phyloP scores from a whole-genome alignment of 306 rosid species.

The Dalbergia oliveri region DNA sequence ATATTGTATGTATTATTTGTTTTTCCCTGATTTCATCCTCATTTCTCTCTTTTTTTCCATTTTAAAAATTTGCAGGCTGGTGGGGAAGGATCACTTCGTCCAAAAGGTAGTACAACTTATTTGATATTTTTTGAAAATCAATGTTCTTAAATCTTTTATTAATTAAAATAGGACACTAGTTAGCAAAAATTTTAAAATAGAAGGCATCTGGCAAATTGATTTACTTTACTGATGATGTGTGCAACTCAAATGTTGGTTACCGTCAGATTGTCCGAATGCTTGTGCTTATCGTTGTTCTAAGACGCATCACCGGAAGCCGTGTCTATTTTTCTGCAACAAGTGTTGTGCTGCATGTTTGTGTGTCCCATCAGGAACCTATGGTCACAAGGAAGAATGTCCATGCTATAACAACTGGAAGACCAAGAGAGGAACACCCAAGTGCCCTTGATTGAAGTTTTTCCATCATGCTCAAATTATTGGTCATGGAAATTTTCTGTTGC shows the following conservation, averaged over 20 bases:
- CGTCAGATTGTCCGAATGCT: background rate
- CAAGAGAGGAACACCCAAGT: constrained; percentile 29
- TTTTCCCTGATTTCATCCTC: background rate
- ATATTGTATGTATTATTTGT: background rate
- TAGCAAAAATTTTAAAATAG: background rate
- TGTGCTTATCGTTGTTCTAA: constrained; percentile 29
- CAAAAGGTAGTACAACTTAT: background rate
- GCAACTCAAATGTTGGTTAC: background rate
- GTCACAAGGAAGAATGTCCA: constrained; percentile 38
- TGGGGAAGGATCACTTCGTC: constrained; percentile 27
- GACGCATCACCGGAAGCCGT: background rate
- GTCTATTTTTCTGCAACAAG: constrained; percentile 20
- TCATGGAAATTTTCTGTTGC: background rate
- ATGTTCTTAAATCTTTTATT: background rate
- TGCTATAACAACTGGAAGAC: constrained; percentile 22
- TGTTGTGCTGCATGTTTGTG: constrained; percentile 19
- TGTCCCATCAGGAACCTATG: constrained; percentile 20
- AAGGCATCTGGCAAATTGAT: background rate
- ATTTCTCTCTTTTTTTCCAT: background rate
- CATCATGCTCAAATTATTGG: background rate
- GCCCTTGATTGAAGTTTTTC: constrained; percentile 15
- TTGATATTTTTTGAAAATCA: background rate
- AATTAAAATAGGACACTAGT: background rate
- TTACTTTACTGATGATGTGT: background rate
- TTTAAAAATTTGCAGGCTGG: constrained; percentile 32